Percentiles rank a stretch among this genome's conserved stretches.
Evolutionary conservation across 2,329 filamentous ascomycete species (phyloP).

Genomic region (Verticillium zaregamsianum): DNA sequence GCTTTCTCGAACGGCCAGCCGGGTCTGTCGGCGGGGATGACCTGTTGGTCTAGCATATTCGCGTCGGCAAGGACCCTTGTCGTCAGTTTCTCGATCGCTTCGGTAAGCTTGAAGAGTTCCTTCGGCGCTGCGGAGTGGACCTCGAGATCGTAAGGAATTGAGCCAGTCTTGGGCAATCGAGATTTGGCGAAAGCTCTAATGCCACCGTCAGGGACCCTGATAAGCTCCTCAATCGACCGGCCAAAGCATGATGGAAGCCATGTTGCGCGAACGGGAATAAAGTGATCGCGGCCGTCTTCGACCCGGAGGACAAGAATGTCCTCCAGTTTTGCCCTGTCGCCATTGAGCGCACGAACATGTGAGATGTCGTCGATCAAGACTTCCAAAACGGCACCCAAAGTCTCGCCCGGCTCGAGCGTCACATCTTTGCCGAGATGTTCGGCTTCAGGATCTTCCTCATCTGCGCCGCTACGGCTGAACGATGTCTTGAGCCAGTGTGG

Average conservation of each 20-base stretch:
- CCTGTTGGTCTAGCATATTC: constrained; percentile 53
- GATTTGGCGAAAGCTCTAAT: constrained; percentile 51
- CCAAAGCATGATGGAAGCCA: constrained; percentile 85
- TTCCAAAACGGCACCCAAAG: constrained; percentile 65
- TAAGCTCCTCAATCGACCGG: constrained; percentile 82
- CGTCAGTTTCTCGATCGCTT: constrained; percentile 60
- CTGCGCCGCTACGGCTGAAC: constrained; percentile 50
- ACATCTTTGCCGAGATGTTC: constrained; percentile 43
- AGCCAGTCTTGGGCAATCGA: constrained; percentile 30
- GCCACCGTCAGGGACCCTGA: constrained; percentile 78
- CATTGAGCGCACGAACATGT: constrained; percentile 68
- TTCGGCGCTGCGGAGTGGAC: constrained; percentile 78
- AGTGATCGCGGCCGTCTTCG: constrained; percentile 81
- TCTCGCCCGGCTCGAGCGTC: constrained; percentile 79
- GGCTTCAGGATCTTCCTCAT: constrained; percentile 23
- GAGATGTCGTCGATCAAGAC: constrained; percentile 60
- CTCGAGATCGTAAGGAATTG: constrained; percentile 51
- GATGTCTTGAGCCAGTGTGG: constrained; percentile 68
- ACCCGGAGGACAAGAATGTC: constrained; percentile 87
- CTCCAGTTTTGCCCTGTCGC: constrained; percentile 62
- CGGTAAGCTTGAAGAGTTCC: constrained; percentile 85
- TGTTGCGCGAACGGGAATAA: constrained; percentile 71
- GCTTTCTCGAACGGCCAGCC: constrained; percentile 58
- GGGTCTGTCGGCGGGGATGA: constrained; percentile 44
- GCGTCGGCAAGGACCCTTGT: constrained; percentile 57